Conservation (phyloP, 257 asterid genomes). For the Forsythia viridissima region DNA sequence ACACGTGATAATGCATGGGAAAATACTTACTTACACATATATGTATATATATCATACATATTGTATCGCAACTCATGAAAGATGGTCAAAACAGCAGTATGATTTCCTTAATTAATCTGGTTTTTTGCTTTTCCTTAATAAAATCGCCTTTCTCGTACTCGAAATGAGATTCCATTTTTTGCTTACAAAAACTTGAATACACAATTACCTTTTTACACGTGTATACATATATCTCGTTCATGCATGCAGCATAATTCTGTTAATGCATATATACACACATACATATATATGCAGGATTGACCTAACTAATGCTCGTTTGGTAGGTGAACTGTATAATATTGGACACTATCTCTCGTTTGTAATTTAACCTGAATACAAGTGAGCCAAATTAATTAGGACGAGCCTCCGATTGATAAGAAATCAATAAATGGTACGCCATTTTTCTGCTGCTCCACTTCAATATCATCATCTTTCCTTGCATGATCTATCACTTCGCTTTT, state of each 20-base stretch:
- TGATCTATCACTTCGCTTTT: constrained; percentile 68
- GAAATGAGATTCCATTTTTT: neutral
- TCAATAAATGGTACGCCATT: constrained; percentile 41
- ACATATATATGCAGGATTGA: neutral
- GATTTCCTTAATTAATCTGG: too few species aligned
- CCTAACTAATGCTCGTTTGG: neutral
- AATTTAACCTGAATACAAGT: neutral
- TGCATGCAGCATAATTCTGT: constrained; percentile 19
- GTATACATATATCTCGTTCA: neutral
- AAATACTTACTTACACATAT: too few species aligned
- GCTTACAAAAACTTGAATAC: neutral
- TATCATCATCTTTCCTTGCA: constrained; percentile 40
- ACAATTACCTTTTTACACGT: neutral
- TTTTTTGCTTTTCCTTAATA: too few species aligned
- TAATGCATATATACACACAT: constrained; percentile 15
- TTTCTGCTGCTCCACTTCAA: constrained; percentile 57
- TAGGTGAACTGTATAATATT: neutral
- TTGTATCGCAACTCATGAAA: too few species aligned
- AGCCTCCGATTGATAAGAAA: constrained; percentile 50
- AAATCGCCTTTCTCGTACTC: neutral
- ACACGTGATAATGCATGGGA: too few species aligned
- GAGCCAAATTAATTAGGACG: constrained; percentile 21
- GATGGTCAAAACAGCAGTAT: too few species aligned
- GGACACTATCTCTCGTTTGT: neutral
- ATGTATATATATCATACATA: too few species aligned